Percentiles rank a stretch among this genome's conserved stretches.
Conservation (phyloP, 345 rosid species). For the Camelina hispida region DNA sequence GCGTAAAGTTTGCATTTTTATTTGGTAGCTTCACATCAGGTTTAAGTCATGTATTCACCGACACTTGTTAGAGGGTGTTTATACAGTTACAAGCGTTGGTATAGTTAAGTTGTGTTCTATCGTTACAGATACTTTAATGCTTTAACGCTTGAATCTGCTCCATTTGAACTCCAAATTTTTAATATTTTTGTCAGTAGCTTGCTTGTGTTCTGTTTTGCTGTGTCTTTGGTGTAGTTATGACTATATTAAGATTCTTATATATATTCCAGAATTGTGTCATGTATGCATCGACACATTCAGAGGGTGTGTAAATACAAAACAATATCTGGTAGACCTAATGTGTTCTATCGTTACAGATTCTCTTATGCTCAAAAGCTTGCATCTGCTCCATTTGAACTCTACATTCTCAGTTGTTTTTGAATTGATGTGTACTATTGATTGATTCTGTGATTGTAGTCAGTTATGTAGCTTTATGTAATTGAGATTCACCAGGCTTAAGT, state of each 20-base stretch:
- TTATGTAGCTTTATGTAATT: neutral
- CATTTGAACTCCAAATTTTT: slow-evolving; percentile 51
- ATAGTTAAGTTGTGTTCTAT: slow-evolving; percentile 46
- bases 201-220: neutral
- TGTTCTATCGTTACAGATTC: slow-evolving; percentile 65
- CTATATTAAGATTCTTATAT: neutral
- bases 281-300: slow-evolving; percentile 42
- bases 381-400: slow-evolving; percentile 76
- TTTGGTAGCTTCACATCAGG: neutral
- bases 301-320: slow-evolving; percentile 54
- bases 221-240: neutral
- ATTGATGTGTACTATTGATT: neutral
- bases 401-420: slow-evolving; percentile 27
- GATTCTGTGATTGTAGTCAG: neutral
- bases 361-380: slow-evolving; percentile 40
- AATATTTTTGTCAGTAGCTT: neutral
- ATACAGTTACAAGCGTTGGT: slow-evolving; percentile 64
- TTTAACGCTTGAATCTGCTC: slow-evolving; percentile 58
- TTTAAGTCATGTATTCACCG: slow-evolving; percentile 58
- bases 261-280: slow-evolving; percentile 63
- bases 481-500: slow-evolving; percentile 58
- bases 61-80: slow-evolving; percentile 29
- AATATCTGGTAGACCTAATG: slow-evolving; percentile 54
- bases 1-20: neutral
- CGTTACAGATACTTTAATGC: slow-evolving; percentile 55